These are phyloP conservation scores for Leccinum disarticulatum DNA, from an alignment of 768 basidiomycete genomes.

Conservation along the genomic window DNA sequence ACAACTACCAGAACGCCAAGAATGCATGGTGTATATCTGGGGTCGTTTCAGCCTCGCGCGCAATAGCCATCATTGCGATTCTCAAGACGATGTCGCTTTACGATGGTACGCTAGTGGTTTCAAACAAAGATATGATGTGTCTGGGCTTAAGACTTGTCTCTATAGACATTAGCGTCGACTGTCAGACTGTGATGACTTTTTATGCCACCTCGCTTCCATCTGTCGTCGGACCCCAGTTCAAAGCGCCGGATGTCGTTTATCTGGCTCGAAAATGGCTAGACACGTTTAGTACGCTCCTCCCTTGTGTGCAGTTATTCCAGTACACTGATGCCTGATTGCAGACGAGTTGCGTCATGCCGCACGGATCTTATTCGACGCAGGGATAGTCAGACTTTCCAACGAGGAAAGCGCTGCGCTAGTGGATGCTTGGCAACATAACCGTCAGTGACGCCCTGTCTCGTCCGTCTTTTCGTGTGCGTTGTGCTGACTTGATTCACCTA, in stretches of 20 bases:
- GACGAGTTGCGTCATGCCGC: slow-evolving; percentile 79
- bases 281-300: slow-evolving; percentile 53
- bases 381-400: slow-evolving; percentile 65
- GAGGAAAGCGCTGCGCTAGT: slow-evolving; percentile 58
- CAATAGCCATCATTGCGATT: slow-evolving; percentile 63
- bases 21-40: slow-evolving; percentile 75
- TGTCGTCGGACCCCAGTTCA: slow-evolving; percentile 58
- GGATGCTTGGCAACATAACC: slow-evolving; percentile 61
- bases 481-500: slow-evolving; percentile 28
- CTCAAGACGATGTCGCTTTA: slow-evolving; percentile 73
- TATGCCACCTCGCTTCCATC: slow-evolving; percentile 72
- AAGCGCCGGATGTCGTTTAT: slow-evolving; percentile 67
- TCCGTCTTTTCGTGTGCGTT: not conserved
- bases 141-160: slow-evolving; percentile 1
- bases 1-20: slow-evolving; percentile 34
- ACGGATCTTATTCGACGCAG: slow-evolving; percentile 74
- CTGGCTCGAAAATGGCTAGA: slow-evolving; percentile 79
- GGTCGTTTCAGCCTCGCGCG: slow-evolving; percentile 65
- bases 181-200: slow-evolving; percentile 75
- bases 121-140: not conserved
- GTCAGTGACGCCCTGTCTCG: slow-evolving; percentile 39
- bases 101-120: slow-evolving; percentile 49
- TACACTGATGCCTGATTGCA: slow-evolving; percentile 28
- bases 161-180: slow-evolving; percentile 65
- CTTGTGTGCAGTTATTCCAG: not conserved